A percentile compares a stretch with the other conserved stretches of the same genome.
These are phyloP conservation scores for Ogataea angusta DNA, from an alignment of 805 yeast species.

Conservation along the genomic window DNA sequence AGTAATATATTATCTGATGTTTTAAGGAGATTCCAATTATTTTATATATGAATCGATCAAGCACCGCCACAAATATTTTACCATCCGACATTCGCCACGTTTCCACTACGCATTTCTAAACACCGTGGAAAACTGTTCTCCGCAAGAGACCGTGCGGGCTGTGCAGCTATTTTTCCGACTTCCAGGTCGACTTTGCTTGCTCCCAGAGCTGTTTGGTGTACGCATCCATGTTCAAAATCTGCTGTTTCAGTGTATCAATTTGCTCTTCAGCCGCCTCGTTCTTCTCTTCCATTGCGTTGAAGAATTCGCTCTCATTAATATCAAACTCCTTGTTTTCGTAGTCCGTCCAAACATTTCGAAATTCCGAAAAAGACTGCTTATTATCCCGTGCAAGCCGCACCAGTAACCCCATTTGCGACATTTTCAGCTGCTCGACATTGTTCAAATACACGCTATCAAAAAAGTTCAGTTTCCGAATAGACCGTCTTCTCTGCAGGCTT, in stretches of 20 bases:
- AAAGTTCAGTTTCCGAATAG: conserved; percentile 49
- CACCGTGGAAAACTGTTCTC: conserved; percentile 15
- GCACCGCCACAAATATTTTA: conserved; percentile 9
- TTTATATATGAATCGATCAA: background rate
- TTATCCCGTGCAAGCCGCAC: conserved; percentile 36
- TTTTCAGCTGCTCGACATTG: conserved; percentile 51
- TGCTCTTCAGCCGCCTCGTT: conserved; percentile 47
- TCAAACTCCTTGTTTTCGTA: conserved; percentile 12
- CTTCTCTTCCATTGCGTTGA: conserved; percentile 47
- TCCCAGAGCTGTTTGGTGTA: conserved; percentile 43
- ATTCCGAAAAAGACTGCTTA: conserved; percentile 29
- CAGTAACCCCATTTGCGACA: conserved; percentile 51
- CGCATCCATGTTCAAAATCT: conserved; percentile 46
- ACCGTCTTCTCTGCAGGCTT: conserved; percentile 73
- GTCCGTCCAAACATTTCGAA: conserved; percentile 29
- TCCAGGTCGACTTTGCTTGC: conserved; percentile 10
- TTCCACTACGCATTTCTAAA: background rate
- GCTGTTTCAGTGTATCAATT: conserved; percentile 50
- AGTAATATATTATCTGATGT: background rate
- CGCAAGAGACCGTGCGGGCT: conserved; percentile 6
- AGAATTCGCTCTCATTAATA: conserved; percentile 42
- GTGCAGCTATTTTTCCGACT: background rate
- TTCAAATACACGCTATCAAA: conserved; percentile 50
- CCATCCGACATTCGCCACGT: conserved; percentile 1
- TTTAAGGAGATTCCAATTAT: background rate